A percentile compares a stretch with the other conserved stretches of the same genome.
Conservation (phyloP, 768 basidiomycete species). For the Xerocomus potaroensis region DNA sequence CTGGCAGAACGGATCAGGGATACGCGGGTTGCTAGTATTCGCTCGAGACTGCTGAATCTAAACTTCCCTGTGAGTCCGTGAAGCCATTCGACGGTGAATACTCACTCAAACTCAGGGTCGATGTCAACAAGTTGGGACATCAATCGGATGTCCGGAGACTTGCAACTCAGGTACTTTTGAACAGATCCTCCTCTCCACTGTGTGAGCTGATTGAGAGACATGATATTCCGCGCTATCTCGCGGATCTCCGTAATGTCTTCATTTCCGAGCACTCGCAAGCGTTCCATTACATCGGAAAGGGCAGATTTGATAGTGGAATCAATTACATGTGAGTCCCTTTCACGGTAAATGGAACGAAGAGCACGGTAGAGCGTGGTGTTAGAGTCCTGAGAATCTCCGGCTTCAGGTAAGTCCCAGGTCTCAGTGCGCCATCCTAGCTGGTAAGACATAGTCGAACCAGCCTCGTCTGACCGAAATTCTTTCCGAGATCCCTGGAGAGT, state of each 20-base stretch:
- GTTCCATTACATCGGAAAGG: slow-evolving; percentile 57
- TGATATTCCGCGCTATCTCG: slow-evolving; percentile 61
- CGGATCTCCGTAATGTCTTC: slow-evolving; percentile 80
- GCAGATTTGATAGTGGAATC: slow-evolving; percentile 47
- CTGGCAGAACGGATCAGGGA: slow-evolving; percentile 73
- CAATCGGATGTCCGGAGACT: slow-evolving; percentile 32
- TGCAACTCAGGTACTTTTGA: slow-evolving; percentile 26
- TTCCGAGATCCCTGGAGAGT: slow-evolving; percentile 47
- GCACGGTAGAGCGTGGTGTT: slow-evolving; percentile 70
- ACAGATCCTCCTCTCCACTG: slow-evolving; percentile 48
- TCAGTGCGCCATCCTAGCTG: slow-evolving; percentile 91
- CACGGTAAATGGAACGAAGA: slow-evolving; percentile 77
- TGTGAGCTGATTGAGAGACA: slow-evolving; percentile 76
- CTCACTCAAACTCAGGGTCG: slow-evolving; percentile 64
- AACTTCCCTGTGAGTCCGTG: slow-evolving; percentile 11
- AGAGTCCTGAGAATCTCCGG: slow-evolving; percentile 37
- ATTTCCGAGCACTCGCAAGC: slow-evolving; percentile 60
- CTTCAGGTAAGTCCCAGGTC: slow-evolving; percentile 89
- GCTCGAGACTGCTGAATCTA: slow-evolving; percentile 75
- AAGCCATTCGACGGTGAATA: slow-evolving; percentile 9
- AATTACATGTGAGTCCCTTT: slow-evolving; percentile 52
- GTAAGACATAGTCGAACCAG: slow-evolving; percentile 55
- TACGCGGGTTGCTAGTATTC: slow-evolving; percentile 73
- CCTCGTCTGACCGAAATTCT: slow-evolving; percentile 24
- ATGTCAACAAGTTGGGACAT: slow-evolving; percentile 47